Conservation (phyloP, 176 grass and related monocot species). For the Poa annua region DNA sequence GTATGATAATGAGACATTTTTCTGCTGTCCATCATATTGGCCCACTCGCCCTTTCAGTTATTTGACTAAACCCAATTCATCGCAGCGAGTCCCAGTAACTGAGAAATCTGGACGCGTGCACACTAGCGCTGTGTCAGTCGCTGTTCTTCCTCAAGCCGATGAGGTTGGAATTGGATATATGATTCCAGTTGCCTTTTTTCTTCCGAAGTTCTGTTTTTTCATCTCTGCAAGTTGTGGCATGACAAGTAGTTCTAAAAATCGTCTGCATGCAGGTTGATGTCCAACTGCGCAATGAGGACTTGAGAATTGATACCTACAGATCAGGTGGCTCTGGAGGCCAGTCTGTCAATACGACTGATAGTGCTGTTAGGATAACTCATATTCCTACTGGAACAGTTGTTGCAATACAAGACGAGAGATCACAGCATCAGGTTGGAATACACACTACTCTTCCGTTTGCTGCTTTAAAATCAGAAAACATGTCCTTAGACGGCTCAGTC, state of each 20-base stretch:
- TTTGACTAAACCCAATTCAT: slow-evolving; percentile 29
- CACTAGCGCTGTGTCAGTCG: slow-evolving; percentile 96
- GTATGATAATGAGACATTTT: slow-evolving; percentile 40
- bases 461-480: slow-evolving; percentile 1
- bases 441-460: not conserved
- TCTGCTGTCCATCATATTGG: not conserved
- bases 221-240: slow-evolving; percentile 7
- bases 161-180: slow-evolving; percentile 60
- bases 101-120: slow-evolving; percentile 92
- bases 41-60: not conserved
- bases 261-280: slow-evolving; percentile 70
- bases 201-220: not conserved
- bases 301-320: slow-evolving; percentile 94
- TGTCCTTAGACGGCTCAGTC: not conserved
- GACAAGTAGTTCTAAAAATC: not conserved
- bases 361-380: slow-evolving; percentile 94
- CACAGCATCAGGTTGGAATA: slow-evolving; percentile 77
- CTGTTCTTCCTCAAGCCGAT: slow-evolving; percentile 93
- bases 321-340: slow-evolving; percentile 86
- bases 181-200: not conserved
- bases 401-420: slow-evolving; percentile 99
- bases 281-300: slow-evolving; percentile 83
- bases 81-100: slow-evolving; percentile 84
- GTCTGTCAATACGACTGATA: slow-evolving; percentile 93
- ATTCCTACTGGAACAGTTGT: slow-evolving; percentile 81